Conservation (phyloP, 441 rosid species). For the Syzygium syzygioides region DNA sequence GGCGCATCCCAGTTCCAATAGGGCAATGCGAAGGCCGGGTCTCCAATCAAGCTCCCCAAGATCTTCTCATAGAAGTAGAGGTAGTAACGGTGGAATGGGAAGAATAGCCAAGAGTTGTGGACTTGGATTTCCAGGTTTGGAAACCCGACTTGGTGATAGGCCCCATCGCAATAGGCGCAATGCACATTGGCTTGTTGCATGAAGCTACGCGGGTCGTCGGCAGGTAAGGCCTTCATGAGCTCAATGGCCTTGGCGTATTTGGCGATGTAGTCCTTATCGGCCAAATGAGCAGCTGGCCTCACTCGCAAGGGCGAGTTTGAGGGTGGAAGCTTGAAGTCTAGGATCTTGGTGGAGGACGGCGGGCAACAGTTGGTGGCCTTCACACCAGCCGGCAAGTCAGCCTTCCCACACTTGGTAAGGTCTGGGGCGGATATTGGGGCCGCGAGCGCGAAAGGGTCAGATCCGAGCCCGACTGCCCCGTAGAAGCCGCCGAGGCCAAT, state of each 20-base stretch:
- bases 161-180: conserved; percentile 63
- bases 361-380: conserved; percentile 48
- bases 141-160: conserved; percentile 46
- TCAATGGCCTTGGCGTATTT: conserved; percentile 42
- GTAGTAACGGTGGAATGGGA: conserved; percentile 54
- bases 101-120: conserved; percentile 56
- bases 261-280: conserved; percentile 29
- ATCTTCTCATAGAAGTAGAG: conserved; percentile 50
- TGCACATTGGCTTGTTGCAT: conserved; percentile 51
- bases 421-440: conserved; percentile 34
- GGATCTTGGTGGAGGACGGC: conserved; percentile 26
- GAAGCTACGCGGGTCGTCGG: conserved; percentile 54
- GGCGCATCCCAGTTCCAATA: conserved; percentile 71
- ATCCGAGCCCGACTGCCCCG: conserved; percentile 19
- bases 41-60: conserved; percentile 42
- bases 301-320: conserved; percentile 20
- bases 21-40: conserved; percentile 50
- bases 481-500: conserved; percentile 41
- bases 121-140: conserved; percentile 48
- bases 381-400: conserved; percentile 32
- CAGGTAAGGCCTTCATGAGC: conserved; percentile 63
- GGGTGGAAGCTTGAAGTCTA: conserved; percentile 36
- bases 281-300: conserved; percentile 49
- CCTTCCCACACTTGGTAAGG: conserved; percentile 24
- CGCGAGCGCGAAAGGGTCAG: conserved; percentile 20